Evolutionary conservation across 2,329 filamentous ascomycete genomes (phyloP), one percentile per base, ranked within the genome.

Genomic region (Fusarium heterosporum): DNA sequence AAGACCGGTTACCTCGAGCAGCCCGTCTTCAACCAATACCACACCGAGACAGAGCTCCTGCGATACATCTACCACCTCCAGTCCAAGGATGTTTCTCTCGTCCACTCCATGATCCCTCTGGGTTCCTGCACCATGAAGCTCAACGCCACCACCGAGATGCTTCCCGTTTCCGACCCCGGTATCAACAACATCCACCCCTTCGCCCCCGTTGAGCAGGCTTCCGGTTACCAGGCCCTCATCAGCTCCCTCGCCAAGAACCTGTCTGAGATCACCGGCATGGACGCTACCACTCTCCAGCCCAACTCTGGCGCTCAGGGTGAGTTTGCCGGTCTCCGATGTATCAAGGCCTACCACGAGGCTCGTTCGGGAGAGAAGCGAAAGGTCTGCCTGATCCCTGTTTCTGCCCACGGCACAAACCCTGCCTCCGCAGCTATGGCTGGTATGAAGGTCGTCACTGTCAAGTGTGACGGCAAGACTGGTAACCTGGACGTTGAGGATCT

Each of bases 91-190:
- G 83, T 98, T 8, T 97, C 95, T 2, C 85, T 97, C 4, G 92
- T 93, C 2, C 95, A 97, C 80, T 97, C 94, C 8, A 98, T 98
- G 95, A 98, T 97, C 64, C 93, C 95, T 3, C 87, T 98, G 4
- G 95, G 95, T 14, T 97, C 95, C 3, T 98, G 95, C 83, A 98
- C 95, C 10, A 97, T 98, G 95, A 97, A 98, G 84, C 88, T 97
- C 50, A 97, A 98, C 77, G 92, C 92, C 47, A 96, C 94, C 8
- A 92, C 93, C 1, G 93, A 97, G 81, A 97, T 98, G 95, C 86
- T 91, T 11, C 90, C 93, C 8, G 84, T 97, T 55, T 69, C 72
- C 22, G 68, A 72, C 48, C 72, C 72, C 2, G 62, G 57, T 34
- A 69, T 73, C 40, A 58, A 91, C 45, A 88, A 90, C 66, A 84